phyloP scores from a whole-genome alignment of 2,329 filamentous ascomycete species.

The Neonectria coccinea region DNA sequence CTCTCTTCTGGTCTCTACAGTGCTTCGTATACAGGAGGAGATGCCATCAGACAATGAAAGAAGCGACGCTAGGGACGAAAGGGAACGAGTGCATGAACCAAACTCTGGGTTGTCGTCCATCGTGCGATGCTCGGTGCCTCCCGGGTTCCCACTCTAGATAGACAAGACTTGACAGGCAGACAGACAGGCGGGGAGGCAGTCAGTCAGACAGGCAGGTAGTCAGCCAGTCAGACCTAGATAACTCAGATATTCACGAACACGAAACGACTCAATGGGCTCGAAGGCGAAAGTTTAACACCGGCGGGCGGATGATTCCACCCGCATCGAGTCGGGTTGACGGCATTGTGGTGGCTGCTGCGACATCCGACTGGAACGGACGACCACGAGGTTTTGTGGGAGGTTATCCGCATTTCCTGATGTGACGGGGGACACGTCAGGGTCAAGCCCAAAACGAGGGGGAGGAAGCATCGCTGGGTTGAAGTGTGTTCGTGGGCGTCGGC shows the following conservation, averaged over 20 bases:
- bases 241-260: conserved; percentile 6
- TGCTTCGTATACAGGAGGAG: background rate
- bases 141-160: background rate
- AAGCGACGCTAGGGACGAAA: conserved; percentile 1
- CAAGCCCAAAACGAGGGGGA: conserved; percentile 14
- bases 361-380: conserved; percentile 9
- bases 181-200: no score
- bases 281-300: conserved; percentile 13
- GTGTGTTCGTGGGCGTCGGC: no score
- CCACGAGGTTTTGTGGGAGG: conserved; percentile 12
- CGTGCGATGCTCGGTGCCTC: conserved; percentile 6
- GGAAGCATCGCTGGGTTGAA: background rate
- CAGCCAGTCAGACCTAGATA: no score
- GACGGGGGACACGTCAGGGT: conserved; percentile 16
- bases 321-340: conserved; percentile 9
- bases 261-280: background rate
- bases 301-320: conserved; percentile 16
- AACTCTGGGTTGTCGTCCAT: conserved; percentile 3
- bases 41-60: background rate
- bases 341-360: conserved; percentile 13
- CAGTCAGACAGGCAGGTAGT: no score
- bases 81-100: background rate
- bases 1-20: background rate
- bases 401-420: conserved; percentile 19
- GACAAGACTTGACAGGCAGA: no score